Conservation (phyloP, 2,329 filamentous ascomycete species). For the Aureobasidium zeae region DNA sequence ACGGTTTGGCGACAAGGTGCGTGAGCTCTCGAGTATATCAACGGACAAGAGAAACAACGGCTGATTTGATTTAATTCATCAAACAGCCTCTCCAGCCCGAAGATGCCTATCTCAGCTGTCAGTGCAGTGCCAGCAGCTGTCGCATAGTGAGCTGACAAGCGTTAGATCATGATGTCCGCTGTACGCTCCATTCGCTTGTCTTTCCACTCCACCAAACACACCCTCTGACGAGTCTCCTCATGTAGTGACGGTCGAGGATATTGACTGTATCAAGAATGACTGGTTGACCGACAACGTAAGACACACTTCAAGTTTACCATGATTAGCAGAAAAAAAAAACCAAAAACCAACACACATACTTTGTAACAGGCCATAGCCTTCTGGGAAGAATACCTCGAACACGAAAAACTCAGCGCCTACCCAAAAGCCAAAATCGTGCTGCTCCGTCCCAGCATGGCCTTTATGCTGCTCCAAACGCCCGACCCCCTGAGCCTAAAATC, state of each 20-base stretch:
- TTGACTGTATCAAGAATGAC: conserved; percentile 79
- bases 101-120: conserved; percentile 62
- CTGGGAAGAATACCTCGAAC: conserved; percentile 95
- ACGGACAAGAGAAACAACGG: background rate
- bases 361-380: conserved; percentile 72
- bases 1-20: conserved; percentile 44
- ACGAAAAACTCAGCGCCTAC: conserved; percentile 70
- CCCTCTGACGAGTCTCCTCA: conserved; percentile 22
- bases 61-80: no score
- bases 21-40: conserved; percentile 12
- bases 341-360: no score
- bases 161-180: conserved; percentile 55
- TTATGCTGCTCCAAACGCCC: conserved; percentile 70
- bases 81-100: conserved; percentile 38
- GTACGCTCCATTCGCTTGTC: conserved; percentile 34
- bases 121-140: conserved; percentile 30
- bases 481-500: conserved; percentile 49
- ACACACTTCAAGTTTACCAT: no score
- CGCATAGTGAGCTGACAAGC: conserved; percentile 20
- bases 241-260: conserved; percentile 86
- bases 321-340: no score
- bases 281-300: conserved; percentile 93
- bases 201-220: background rate
- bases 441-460: conserved; percentile 84
- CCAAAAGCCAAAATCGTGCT: conserved; percentile 81